Evolutionary conservation across 495 filamentous ascomycete species (phyloP), one percentile per base, ranked within the genome.

Genomic region (Xylaria scruposa): DNA sequence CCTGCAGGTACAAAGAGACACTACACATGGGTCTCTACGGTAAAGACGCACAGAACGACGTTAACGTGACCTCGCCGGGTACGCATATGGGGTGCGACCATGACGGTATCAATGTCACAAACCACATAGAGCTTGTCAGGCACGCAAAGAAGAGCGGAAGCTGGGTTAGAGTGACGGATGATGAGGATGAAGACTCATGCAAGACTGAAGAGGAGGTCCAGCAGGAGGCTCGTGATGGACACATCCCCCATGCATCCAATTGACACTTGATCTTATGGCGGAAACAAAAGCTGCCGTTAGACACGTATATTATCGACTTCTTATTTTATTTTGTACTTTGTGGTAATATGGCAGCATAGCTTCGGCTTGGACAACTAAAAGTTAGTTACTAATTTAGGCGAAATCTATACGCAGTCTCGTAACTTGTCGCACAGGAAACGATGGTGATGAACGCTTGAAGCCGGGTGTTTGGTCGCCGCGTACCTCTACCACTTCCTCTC

Each of bases 151-250:
- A 69, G 53, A 69, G 60, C 44, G 70, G 73, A 40, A 53, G 26
- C 31, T 75, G 73, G 73, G 66, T 75, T 4, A 58, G 60, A 29
- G 70, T 75, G 29, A 61, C 33, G 8, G 73, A 75, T n/a, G 73
- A 75, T 15, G 73, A 70, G 1, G 70, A 72, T 24, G 59, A 70
- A 47, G 67, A 29, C 36, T 24, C 47, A 46, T 64, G 68, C 7
- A 19, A 40, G 46, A 3, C 44, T 31, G 26, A 5, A 15, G 58
- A 62, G n/a, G n/a, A 21, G 58, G 33, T n/a, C 10, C 15, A 38
- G 15, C 33, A 62, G n/a, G 59, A 17, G 21, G 38, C 29, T 59
- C 31, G 31, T 59, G 15, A 36, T 7, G n/a, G 5, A 13, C 17
- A 60, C 33, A 31, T 19, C 33, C 33, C 12, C 19, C 4, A 59